Evolutionary conservation across 495 filamentous ascomycete species (phyloP).

Genomic region (Aspergillus sclerotiicarbonarius): DNA sequence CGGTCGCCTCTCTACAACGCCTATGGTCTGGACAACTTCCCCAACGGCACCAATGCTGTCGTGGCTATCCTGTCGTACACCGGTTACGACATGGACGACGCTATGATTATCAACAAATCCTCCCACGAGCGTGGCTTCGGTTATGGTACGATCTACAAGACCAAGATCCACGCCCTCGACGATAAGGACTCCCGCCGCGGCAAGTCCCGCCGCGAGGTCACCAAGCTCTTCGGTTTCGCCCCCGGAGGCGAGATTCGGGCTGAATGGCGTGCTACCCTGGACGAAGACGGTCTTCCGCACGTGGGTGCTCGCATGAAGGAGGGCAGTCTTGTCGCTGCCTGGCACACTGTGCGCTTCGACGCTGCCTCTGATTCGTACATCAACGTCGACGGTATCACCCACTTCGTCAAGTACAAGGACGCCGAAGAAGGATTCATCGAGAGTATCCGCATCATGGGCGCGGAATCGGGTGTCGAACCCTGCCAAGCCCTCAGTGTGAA

Average conservation of each 20-base stretch:
- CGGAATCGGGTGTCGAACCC: conserved; percentile 75
- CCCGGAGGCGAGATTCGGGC: conserved; percentile 65
- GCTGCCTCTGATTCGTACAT: conserved; percentile 55
- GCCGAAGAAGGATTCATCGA: conserved; percentile 83
- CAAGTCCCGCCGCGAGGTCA: conserved; percentile 54
- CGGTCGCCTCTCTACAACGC: conserved; percentile 89
- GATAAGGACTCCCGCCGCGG: conserved; percentile 62
- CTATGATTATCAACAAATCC: conserved; percentile 99
- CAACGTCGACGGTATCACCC: conserved; percentile 75
- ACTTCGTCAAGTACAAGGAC: conserved; percentile 90
- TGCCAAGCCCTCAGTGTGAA: conserved; percentile 86
- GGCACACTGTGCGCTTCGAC: conserved; percentile 81
- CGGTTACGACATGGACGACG: conserved; percentile 99
- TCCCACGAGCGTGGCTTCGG: conserved; percentile 96
- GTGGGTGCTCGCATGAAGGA: conserved; percentile 72
- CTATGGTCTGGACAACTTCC: conserved; percentile 97
- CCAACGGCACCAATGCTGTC: conserved; percentile 94
- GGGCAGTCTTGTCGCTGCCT: conserved; percentile 83
- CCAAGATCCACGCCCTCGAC: conserved; percentile 78
- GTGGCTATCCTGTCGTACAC: conserved; percentile 99
- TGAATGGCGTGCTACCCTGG: conserved; percentile 64
- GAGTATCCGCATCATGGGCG: conserved; percentile 85
- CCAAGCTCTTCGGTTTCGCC: conserved; percentile 82
- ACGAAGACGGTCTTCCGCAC: conserved; percentile 81
- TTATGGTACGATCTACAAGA: conserved; percentile 96